Evolutionary conservation across 78 protist genomes (phyloP), one percentile per base, ranked within the genome.

Genomic region (Dictyostelium capitatum): DNA sequence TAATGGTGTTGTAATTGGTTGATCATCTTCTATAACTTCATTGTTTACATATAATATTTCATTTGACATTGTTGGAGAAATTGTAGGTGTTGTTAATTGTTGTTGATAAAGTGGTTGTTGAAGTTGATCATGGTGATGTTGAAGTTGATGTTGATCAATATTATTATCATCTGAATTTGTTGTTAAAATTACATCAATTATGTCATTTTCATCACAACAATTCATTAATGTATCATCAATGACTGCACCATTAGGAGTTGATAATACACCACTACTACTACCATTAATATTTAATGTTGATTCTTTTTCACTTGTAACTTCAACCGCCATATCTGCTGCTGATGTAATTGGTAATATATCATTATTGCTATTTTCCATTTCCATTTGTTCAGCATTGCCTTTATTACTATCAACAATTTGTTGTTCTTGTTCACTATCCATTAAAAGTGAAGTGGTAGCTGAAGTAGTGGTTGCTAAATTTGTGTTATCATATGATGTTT

Each of bases 151-250:
- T 37, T 37, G 43, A 37, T 37, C 43, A 37, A 37, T 37, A 37
- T 37, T 37, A 37, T 37, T 37, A 37, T 37, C 43, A 37, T 37
- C 43, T 25, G 43, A 30, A 32, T 62, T 17, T 62, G n/a, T 37
- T 23, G 70, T 62, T 62, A 62, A 62, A 11, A 62, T 62, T 62
- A 62, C 70, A 62, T 62, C 70, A 25, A 62, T 62, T 30, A 62
- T 62, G 23, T 62, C 70, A 62, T 62, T 62, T 25, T 62, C 70
- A 62, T 62, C 70, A 25, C 70, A 62, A 25, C 70, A 32, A 62
- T 62, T 62, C 70, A 62, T 62, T 62, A 62, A 30, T 25, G 32
- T 62, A 25, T 62, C 70, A 14, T 25, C 70, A 25, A 62, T 62
- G 43, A 37, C 43, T n/a, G n/a, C n/a, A n/a, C n/a, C n/a, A 37